Evolutionary conservation across 2,329 filamentous ascomycete species (phyloP), one percentile per base, ranked within the genome.

Genomic region (Cryphonectria naterciae): DNA sequence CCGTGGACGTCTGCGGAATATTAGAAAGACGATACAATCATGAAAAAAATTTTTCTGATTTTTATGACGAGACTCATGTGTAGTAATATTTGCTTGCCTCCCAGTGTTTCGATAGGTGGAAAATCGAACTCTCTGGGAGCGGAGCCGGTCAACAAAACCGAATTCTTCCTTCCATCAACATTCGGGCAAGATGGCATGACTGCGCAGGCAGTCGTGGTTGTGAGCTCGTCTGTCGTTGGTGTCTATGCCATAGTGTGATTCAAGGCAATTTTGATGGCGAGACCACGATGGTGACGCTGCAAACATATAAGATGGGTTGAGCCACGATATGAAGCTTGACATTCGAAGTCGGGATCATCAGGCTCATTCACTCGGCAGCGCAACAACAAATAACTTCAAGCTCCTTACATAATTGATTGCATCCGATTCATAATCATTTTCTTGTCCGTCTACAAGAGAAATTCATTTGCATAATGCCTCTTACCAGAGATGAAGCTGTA

Each of bases 401-500:
- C 1, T 54, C 17, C 32, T n/a, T 19, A n/a, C n/a, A 22, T 1
- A 35, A 46, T 46, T 46, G 7, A 22, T 46, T 46, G 6, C 19
- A 35, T 60, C 37, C 13, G 11, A 39, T n/a, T 39, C 7, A 37
- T 0, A 61, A 39, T 32, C 22, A 22, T 32, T 19, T 22, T 39
- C 6, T 37, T 22, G 17, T 22, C 43, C 7, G 15, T 39, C 1
- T 2, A 13, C 17, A 1, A 10, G 37, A 10, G 37, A n/a, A 35
- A 58, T 11, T 7, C 28, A 4, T 22, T 39, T 61, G 8, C 4
- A 22, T 17, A 15, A 68, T 60, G 49, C 65, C 69, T 2, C 60
- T 70, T 25, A 68, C 69, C 7, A 68, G 65, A 32, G 69, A 70
- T 32, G 69, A 70, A 39, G 69, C 69, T 39, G 49, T 70, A 35